Evolutionary conservation across 179 eudicot genomes (phyloP).

Genomic region (Patellifolia procumbens): DNA sequence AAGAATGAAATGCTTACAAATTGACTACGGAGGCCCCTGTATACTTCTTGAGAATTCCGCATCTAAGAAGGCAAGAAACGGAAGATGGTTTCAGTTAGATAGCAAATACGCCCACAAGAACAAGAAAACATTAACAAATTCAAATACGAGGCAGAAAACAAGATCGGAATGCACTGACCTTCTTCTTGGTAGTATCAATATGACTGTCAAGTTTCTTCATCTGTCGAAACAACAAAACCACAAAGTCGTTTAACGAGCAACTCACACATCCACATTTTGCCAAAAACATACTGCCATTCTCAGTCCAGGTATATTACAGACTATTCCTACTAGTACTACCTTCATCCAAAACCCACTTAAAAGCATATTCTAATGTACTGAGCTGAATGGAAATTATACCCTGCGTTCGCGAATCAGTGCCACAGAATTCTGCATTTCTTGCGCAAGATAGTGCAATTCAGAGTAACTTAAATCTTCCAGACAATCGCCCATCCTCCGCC

Average conservation of each 20-base stretch:
- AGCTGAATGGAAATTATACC: slow-evolving; percentile 27
- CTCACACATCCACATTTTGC: background rate
- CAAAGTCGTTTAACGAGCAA: background rate
- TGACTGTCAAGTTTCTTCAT: slow-evolving; percentile 44
- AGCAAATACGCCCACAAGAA: background rate
- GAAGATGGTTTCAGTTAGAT: background rate
- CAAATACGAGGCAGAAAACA: background rate
- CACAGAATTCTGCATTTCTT: slow-evolving; percentile 37
- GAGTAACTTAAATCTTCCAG: slow-evolving; percentile 32
- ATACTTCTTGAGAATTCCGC: slow-evolving; percentile 54
- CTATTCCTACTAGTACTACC: background rate
- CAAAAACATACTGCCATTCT: background rate
- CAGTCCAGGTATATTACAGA: background rate
- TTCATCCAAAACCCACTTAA: background rate
- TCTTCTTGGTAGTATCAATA: slow-evolving; percentile 64
- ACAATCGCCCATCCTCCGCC: slow-evolving; percentile 47
- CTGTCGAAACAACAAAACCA: slow-evolving; percentile 35
- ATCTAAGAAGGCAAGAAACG: slow-evolving; percentile 28
- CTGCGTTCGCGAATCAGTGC: slow-evolving; percentile 34
- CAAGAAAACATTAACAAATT: background rate
- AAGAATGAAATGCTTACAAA: slow-evolving; percentile 46
- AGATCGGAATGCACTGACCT: slow-evolving; percentile 36
- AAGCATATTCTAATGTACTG: background rate
- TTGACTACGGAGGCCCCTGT: slow-evolving; percentile 54
- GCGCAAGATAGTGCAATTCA: slow-evolving; percentile 33